Percentiles rank a stretch among this genome's conserved stretches.
These are phyloP conservation scores for Entrophospora sp. DNA, from an alignment of 192 early-diverging fungal genomes.

Conservation along the genomic window DNA sequence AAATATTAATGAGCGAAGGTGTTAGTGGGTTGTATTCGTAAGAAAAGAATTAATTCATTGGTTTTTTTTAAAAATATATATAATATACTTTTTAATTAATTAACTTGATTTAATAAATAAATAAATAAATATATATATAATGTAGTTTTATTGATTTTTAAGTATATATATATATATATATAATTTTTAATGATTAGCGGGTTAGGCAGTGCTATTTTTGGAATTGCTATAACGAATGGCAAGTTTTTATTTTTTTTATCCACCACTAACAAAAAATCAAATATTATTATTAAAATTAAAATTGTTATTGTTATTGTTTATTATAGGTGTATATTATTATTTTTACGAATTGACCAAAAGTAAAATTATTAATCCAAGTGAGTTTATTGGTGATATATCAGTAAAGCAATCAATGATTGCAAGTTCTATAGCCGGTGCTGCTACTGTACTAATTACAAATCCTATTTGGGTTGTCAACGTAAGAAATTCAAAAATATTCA, in stretches of 20 bases:
- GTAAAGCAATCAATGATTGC: slow-evolving; percentile 88
- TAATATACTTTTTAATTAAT: background rate
- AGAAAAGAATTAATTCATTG: too few relatives aligned
- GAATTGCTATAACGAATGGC: slow-evolving; percentile 93
- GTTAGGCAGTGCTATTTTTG: slow-evolving; percentile 89
- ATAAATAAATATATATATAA: too few relatives aligned
- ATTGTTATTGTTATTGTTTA: background rate
- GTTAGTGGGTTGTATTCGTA: slow-evolving; percentile 83
- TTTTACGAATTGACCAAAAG: slow-evolving; percentile 87
- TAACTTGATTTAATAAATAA: background rate
- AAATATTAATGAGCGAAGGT: slow-evolving; percentile 87
- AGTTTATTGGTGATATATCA: slow-evolving; percentile 54
- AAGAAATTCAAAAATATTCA: slow-evolving; percentile 17
- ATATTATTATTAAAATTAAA: background rate
- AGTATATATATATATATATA: too few relatives aligned
- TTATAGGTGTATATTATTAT: slow-evolving; percentile 58
- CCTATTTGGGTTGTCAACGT: slow-evolving; percentile 99
- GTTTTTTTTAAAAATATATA: background rate
- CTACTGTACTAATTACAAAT: slow-evolving; percentile 84
- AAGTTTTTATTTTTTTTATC: slow-evolving; percentile 7
- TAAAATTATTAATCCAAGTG: slow-evolving; percentile 61
- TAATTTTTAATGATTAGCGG: slow-evolving; percentile 49
- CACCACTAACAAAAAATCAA: background rate
- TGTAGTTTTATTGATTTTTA: too few relatives aligned
- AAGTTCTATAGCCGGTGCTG: slow-evolving; percentile 82